Percentiles rank a stretch among this genome's conserved stretches.
phyloP scores from a whole-genome alignment of 768 basidiomycete species.

The Phlebiopsis flavidoalba region DNA sequence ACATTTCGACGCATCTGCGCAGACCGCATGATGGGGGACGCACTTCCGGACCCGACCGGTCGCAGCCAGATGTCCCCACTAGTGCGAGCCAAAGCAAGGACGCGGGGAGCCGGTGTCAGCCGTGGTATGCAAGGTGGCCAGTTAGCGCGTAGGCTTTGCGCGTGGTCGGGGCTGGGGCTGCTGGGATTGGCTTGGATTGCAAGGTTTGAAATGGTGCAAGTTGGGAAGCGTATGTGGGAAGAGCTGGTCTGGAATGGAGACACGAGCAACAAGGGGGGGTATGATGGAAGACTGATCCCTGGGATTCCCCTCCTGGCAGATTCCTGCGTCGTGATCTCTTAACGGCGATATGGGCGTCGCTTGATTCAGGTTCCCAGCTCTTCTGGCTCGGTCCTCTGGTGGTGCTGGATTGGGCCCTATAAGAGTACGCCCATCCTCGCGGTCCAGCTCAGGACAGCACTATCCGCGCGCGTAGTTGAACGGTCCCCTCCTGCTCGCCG shows the following conservation, averaged over 20 bases:
- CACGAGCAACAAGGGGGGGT: conserved; percentile 4
- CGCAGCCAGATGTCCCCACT: not conserved
- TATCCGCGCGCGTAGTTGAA: not conserved
- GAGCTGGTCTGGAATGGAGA: conserved; percentile 1
- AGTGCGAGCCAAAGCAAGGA: not conserved
- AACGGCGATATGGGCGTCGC: not conserved
- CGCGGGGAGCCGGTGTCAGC: too few relatives aligned
- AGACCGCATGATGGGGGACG: not conserved
- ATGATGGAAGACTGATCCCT: conserved; percentile 1
- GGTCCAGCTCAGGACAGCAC: conserved; percentile 9
- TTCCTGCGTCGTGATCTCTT: not conserved
- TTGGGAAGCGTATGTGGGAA: not conserved
- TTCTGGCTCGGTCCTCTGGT: not conserved
- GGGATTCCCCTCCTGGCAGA: conserved; percentile 2
- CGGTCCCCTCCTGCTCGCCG: not conserved
- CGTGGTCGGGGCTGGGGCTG: not conserved
- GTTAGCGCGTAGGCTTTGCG: not conserved
- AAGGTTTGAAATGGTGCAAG: not conserved
- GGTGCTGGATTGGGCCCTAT: conserved; percentile 4
- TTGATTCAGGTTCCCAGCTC: conserved; percentile 8
- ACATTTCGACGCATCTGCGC: not conserved
- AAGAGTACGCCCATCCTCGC: not conserved
- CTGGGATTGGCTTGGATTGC: not conserved
- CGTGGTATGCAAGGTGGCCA: not conserved
- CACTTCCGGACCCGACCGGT: not conserved